These are phyloP conservation scores for Capronia coronata DNA, from an alignment of 2,329 filamentous ascomycete species.

Conservation along the genomic window DNA sequence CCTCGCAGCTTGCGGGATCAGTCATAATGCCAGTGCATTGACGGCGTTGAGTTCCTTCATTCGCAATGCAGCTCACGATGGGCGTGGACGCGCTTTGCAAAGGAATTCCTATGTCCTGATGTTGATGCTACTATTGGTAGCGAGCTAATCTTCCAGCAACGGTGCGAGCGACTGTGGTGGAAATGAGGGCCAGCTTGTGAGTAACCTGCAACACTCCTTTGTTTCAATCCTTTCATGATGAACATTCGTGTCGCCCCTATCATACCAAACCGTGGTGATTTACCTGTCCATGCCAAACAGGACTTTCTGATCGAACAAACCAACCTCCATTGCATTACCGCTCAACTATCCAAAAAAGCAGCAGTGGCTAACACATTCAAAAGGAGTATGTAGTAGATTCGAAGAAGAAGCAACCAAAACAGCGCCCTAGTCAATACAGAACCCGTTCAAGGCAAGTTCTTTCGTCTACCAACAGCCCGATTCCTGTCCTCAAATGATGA, in stretches of 20 bases:
- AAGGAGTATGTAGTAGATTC: not conserved
- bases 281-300: constrained; percentile 53
- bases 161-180: too few relatives aligned
- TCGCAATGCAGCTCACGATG: too few relatives aligned
- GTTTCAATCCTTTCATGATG: constrained; percentile 42
- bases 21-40: too few relatives aligned
- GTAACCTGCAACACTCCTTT: constrained; percentile 2
- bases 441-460: not conserved
- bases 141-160: too few relatives aligned
- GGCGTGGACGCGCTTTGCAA: too few relatives aligned
- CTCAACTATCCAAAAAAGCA: not conserved
- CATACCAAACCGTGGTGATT: constrained; percentile 53
- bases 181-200: too few relatives aligned
- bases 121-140: too few relatives aligned
- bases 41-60: too few relatives aligned
- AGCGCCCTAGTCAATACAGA: not conserved
- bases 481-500: constrained; percentile 36
- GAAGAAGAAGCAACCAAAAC: not conserved
- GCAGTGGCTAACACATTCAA: constrained; percentile 1
- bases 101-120: too few relatives aligned
- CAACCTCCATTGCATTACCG: constrained; percentile 5
- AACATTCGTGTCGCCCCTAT: constrained; percentile 59
- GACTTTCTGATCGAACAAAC: constrained; percentile 45
- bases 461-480: not conserved
- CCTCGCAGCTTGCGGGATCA: not conserved